Conservation (phyloP, 768 basidiomycete species). For the Leccinum boreale region DNA sequence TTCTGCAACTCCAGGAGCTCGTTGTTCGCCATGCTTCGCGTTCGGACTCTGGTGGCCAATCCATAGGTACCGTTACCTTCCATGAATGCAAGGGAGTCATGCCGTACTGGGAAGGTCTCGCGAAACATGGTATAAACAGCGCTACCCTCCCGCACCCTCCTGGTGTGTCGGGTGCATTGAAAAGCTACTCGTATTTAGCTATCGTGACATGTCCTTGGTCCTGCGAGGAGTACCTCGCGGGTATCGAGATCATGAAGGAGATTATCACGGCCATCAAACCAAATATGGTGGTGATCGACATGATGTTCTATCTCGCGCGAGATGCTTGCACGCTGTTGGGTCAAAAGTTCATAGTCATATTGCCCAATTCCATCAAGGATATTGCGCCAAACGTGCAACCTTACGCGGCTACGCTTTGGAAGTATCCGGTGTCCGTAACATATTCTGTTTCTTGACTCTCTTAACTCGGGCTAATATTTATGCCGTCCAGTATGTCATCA, state of each 20-base stretch:
- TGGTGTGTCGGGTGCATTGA: constrained; percentile 3
- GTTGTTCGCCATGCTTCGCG: background rate
- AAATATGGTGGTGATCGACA: constrained; percentile 1
- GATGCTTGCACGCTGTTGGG: constrained; percentile 7
- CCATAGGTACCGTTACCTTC: constrained; percentile 3
- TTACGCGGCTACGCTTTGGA: constrained; percentile 1
- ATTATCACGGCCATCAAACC: constrained; percentile 7
- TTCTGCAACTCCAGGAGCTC: constrained; percentile 8
- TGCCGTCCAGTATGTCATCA: constrained; percentile 2
- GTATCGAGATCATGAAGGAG: background rate
- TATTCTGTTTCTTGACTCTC: background rate
- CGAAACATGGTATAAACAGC: background rate
- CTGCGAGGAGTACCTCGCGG: constrained; percentile 4
- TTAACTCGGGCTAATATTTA: background rate
- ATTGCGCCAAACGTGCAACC: background rate
- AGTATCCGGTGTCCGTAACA: constrained; percentile 7
- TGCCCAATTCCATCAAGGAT: constrained; percentile 3
- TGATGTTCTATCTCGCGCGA: background rate
- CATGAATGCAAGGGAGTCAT: constrained; percentile 1
- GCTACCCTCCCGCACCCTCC: background rate
- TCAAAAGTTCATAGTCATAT: constrained; percentile 8
- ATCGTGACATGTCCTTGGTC: background rate
- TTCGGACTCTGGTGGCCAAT: background rate
- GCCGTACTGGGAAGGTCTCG: background rate
- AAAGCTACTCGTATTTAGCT: background rate